Percentiles rank a stretch among this genome's conserved stretches.
Conservation (phyloP, 768 basidiomycete species). For the Sporobolomyces phaffii region DNA sequence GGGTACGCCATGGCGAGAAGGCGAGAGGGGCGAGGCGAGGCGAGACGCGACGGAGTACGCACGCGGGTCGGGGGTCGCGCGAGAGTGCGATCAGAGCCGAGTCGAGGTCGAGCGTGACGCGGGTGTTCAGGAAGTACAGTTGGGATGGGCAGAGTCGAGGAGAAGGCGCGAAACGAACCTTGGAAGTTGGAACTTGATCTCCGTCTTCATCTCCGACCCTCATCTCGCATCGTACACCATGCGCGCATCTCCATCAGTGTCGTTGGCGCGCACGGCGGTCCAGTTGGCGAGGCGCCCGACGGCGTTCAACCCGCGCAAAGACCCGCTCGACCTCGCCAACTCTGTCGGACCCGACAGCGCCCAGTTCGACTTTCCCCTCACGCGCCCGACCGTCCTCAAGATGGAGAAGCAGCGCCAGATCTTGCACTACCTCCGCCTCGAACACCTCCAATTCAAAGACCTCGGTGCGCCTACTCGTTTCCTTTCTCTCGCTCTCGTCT, state of each 20-base stretch:
- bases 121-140: too few relatives aligned
- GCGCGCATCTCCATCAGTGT: background rate
- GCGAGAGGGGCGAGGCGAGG: background rate
- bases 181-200: too few relatives aligned
- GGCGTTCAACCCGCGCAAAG: background rate
- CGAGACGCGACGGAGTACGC: background rate
- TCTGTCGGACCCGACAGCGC: background rate
- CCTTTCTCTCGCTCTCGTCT: background rate
- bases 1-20: conserved; percentile 1
- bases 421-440: conserved; percentile 71
- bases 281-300: background rate
- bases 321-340: conserved; percentile 30
- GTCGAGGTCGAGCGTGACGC: too few relatives aligned
- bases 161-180: too few relatives aligned
- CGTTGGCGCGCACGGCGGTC: background rate
- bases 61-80: too few relatives aligned
- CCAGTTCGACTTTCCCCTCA: conserved; percentile 30
- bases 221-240: background rate
- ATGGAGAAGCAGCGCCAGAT: conserved; percentile 67
- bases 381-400: conserved; percentile 52
- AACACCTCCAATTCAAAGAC: conserved; percentile 78
- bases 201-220: background rate
- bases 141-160: too few relatives aligned
- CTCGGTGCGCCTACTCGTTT: conserved; percentile 50
- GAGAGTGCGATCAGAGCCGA: too few relatives aligned